Evolutionary conservation across 768 basidiomycete genomes (phyloP), one percentile per base, ranked within the genome.

Genomic region (Scleroderma bovista): DNA sequence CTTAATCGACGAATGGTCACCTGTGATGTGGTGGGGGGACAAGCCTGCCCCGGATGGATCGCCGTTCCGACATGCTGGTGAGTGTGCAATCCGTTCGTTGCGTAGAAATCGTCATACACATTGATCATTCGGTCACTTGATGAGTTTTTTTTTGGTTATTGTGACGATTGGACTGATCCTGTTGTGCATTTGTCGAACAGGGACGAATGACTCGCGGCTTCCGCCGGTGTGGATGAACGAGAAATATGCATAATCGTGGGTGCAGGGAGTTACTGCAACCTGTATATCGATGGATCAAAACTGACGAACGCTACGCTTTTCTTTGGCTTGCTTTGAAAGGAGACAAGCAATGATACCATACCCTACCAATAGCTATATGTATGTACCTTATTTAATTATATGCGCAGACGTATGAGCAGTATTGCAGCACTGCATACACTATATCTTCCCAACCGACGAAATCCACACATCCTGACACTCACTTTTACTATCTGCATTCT

Each of bases 1-100:
- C 42, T 48, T 69, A 48, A 56, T 68, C 32, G 69, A 70, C 48
- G 66, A 70, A n/a, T 65, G 69, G 69, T 63, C 64, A n/a, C 50
- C 57, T 1, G 62, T 51, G 7, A 63, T 67, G 54, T 61, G 65
- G 64, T 67, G 65, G 59, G 65, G 60, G 16, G 54, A 57, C 19
- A 67, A 65, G n/a, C 37, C 39, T 1, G 29, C 13, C 8, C 52
- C 38, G 1, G 32, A 13, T 12, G 51, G 54, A 31, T 46, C 17
- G 20, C 40, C 47, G 0, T 41, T 17, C 23, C 44, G 26, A 40
- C 61, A 57, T 49, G 61, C 63, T 1, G 65, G 65, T 59, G 49
- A 48, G 63, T 52, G 29, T 15, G 3, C 24, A 15, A 4, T 43
- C n/a, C 24, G 24, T 23, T 24, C 22, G 24, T 42, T n/a, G n/a